phyloP scores from a whole-genome alignment of 78 protist genomes.

The Monosiga brevicollis region DNA sequence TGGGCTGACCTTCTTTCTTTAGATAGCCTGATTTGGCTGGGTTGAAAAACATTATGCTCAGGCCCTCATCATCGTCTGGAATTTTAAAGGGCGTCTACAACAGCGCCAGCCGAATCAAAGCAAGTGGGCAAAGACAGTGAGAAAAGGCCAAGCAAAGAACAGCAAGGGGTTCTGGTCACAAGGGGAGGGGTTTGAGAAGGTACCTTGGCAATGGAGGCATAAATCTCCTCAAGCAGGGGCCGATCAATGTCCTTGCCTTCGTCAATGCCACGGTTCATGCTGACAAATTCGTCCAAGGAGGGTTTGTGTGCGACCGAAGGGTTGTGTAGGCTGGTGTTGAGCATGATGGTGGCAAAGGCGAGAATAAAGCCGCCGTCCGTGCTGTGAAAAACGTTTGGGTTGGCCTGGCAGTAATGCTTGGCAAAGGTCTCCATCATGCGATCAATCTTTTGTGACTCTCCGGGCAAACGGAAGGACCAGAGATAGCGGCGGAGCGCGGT shows the following conservation, averaged over 20 bases:
- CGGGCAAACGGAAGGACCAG: slow-evolving; percentile 48
- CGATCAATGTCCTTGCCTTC: not conserved
- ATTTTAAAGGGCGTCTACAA: too few species aligned
- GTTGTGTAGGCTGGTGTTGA: slow-evolving; percentile 66
- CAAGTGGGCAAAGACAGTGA: too few species aligned
- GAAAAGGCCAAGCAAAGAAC: too few species aligned
- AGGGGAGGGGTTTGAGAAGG: too few species aligned
- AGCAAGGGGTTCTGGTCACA: too few species aligned
- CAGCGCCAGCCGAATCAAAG: too few species aligned
- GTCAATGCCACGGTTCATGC: slow-evolving; percentile 34
- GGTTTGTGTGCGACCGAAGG: slow-evolving; percentile 19
- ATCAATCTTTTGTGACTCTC: slow-evolving; percentile 78
- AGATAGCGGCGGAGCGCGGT: slow-evolving; percentile 41
- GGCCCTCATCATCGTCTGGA: too few species aligned
- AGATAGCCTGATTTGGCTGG: too few species aligned
- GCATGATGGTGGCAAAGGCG: slow-evolving; percentile 56
- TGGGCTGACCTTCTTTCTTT: too few species aligned
- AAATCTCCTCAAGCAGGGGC: not conserved
- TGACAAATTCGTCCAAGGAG: slow-evolving; percentile 43
- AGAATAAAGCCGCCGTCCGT: slow-evolving; percentile 42
- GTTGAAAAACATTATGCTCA: too few species aligned
- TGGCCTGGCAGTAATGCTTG: not conserved
- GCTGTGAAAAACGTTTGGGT: slow-evolving; percentile 1
- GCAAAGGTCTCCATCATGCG: slow-evolving; percentile 36
- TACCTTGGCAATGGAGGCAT: too few species aligned